A percentile compares a stretch with the other conserved stretches of the same genome.
These are phyloP conservation scores for Suillus alpinus DNA, from an alignment of 768 basidiomycete species.

Conservation along the genomic window DNA sequence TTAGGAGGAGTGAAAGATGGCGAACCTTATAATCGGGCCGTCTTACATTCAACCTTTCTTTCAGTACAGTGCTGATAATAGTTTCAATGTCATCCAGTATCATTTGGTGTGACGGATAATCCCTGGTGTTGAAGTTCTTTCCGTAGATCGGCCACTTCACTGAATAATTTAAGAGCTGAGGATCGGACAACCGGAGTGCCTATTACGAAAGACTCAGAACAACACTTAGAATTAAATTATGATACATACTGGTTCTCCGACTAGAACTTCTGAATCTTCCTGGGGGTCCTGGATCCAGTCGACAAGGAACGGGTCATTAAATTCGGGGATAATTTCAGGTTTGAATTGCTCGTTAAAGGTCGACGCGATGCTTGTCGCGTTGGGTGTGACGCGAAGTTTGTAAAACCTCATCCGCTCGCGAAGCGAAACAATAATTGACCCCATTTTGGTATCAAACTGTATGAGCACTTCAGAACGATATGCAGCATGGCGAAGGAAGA, in stretches of 20 bases:
- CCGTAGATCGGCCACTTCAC: conserved; percentile 81
- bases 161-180: conserved; percentile 62
- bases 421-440: conserved; percentile 66
- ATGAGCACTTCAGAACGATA: conserved; percentile 1
- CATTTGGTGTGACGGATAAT: conserved; percentile 69
- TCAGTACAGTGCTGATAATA: conserved; percentile 61
- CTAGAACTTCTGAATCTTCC: conserved; percentile 45
- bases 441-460: conserved; percentile 76
- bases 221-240: neutral
- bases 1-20: neutral
- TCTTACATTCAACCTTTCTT: conserved; percentile 55
- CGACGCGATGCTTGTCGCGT: conserved; percentile 66
- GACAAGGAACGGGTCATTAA: conserved; percentile 77
- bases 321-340: conserved; percentile 81
- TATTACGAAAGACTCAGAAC: conserved; percentile 27
- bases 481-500: neutral
- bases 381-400: conserved; percentile 72
- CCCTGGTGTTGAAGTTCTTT: conserved; percentile 77
- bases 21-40: conserved; percentile 58
- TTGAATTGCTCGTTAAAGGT: conserved; percentile 82
- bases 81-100: conserved; percentile 76
- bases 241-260: conserved; percentile 65
- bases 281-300: conserved; percentile 74
- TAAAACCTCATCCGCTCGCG: conserved; percentile 86
- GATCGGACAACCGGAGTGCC: conserved; percentile 72